Base-by-base conservation (phyloP, 768 basidiomycete genomes). In the Mycena polygramma region DNA sequence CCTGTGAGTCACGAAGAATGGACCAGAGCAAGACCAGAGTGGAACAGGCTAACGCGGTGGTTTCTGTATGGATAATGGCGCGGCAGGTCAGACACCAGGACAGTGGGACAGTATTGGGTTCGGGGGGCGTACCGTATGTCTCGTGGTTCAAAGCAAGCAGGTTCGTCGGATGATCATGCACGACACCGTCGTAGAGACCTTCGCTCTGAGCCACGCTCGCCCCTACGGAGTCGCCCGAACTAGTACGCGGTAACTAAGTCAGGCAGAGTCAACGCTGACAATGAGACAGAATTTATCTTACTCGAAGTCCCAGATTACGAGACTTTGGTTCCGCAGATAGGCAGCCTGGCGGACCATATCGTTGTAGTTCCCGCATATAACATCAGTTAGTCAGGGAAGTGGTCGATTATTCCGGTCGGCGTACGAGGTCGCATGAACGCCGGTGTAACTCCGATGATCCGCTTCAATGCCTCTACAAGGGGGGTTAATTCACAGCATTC, bases 351-450 rank as follows among this genome's bases (percentile, higher is more conserved):
- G 80, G 17, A 86, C 86, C n/a, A 84, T 80, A 72, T 85, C 75
- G 70, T 88, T 87, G 77, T 84, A 85, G 72, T 76, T 82, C 13
- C 86, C 86, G 69, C 83, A 87, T 8, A 86, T 81, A 84, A 20
- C n/a, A 2, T 30, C 30, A 19, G 36, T 41, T 49, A 35, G 54
- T 46, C 45, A 2, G 26, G 45, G 35, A 36, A 53, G 4, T 10
- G 22, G 22, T 3, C 10, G 15, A 4, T 19, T 1, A 30, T 58
- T 37, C 9, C n/a, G 22, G 7, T 43, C 6, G 26, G 77, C 75
- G 14, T 73, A 83, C 83, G 86, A 55, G 86, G 86, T 37, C 86
- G 82, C 84, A 85, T 84, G 67, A 87, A 83, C 30, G 85, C 85
- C 9, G 86, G 86, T 1, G 73, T 72, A 66, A 82, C 82, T 41